A percentile compares a stretch with the other conserved stretches of the same genome.
These are phyloP conservation scores for Colletotrichum coccodes DNA, from an alignment of 2,329 filamentous ascomycete genomes.

Conservation along the genomic window DNA sequence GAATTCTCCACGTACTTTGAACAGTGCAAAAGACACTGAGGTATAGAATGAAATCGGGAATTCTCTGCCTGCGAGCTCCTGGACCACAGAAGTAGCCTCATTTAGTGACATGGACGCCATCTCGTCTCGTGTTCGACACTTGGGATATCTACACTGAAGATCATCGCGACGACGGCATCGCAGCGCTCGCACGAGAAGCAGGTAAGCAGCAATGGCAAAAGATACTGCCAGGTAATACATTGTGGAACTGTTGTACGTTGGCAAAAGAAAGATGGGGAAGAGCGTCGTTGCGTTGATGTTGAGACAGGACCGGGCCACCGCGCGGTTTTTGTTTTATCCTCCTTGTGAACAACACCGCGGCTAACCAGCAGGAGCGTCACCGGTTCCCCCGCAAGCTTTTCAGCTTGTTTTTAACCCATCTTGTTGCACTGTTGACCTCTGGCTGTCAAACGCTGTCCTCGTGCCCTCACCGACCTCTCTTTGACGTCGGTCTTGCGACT, in stretches of 20 bases:
- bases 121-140: conserved; percentile 16
- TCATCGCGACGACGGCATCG: conserved; percentile 19
- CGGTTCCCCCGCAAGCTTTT: not conserved
- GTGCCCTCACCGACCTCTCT: not conserved
- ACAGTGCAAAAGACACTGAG: conserved; percentile 67
- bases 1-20: conserved; percentile 52
- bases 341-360: not conserved
- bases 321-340: not conserved
- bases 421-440: not conserved
- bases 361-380: not conserved
- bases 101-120: conserved; percentile 22
- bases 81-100: conserved; percentile 44
- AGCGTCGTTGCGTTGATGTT: fast-evolving
- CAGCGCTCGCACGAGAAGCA: not conserved
- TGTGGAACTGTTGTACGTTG: not conserved
- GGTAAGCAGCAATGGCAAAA: not conserved
- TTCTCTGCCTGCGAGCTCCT: conserved; percentile 57
- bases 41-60: conserved; percentile 64
- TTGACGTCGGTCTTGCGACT: conserved; percentile 20
- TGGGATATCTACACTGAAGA: not conserved
- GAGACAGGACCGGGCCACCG: too few species aligned
- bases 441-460: not conserved
- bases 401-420: not conserved
- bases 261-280: not conserved
- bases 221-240: not conserved